Evolutionary conservation across 73 alveolate species (phyloP).

Genomic region (Stentor roeselii): DNA sequence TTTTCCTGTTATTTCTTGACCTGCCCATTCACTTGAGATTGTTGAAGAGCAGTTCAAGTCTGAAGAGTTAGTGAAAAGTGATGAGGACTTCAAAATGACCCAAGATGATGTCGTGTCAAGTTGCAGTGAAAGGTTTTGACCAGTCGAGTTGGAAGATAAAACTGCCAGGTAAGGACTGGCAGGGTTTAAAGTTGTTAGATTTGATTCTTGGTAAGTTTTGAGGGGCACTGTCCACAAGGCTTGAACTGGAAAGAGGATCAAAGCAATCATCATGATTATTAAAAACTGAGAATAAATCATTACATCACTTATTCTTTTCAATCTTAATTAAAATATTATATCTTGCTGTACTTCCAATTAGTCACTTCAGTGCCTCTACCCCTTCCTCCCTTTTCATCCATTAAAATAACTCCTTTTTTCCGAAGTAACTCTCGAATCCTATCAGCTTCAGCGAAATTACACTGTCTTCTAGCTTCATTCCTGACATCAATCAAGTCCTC

Average conservation of each 20-base stretch:
- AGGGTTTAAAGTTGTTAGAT: neutral
- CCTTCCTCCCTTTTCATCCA: constrained; percentile 44
- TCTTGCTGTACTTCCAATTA: constrained; percentile 31
- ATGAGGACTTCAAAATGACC: neutral
- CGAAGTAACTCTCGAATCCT: constrained; percentile 37
- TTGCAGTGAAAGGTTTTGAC: neutral
- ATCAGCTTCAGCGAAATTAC: constrained; percentile 40
- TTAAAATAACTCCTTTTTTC: constrained; percentile 31
- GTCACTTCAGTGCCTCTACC: constrained; percentile 40
- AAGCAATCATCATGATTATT: no score
- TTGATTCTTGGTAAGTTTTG: no score
- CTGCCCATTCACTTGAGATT: neutral
- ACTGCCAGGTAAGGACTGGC: neutral
- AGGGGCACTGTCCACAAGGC: no score
- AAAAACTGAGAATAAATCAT: no score
- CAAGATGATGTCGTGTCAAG: neutral
- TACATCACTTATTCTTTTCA: no score
- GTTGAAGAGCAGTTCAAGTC: neutral
- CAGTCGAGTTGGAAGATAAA: neutral
- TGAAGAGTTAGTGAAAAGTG: neutral
- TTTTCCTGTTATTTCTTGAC: neutral
- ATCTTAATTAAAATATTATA: no score
- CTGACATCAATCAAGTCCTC: constrained; percentile 33
- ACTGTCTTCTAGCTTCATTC: constrained; percentile 42
- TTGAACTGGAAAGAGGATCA: no score